Base-by-base conservation (phyloP, 768 basidiomycete genomes). In the Gelatoporia subvermispora region DNA sequence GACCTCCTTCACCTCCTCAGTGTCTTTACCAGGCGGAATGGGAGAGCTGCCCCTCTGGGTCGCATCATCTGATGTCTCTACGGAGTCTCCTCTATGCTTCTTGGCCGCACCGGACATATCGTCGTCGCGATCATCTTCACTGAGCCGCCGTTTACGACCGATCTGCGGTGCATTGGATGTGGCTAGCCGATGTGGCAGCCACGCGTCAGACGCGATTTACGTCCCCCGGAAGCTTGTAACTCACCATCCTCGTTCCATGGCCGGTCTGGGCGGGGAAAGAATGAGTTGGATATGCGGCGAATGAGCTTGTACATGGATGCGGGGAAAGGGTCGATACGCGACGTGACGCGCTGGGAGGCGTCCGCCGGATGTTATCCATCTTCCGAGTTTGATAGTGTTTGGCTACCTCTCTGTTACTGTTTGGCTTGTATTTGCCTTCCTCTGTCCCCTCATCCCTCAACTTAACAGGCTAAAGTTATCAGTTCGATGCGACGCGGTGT, bases 181-280 rank as follows among this genome's bases (percentile, higher is more conserved):
- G 23, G 84, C 86, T 89, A 58, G 31, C 40, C 43, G 41, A 24
- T 10, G 21, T 41, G 21, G 24, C 43, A 43, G 45, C 45, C 48
- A 45, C 51, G 52, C 42, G 50, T 53, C 51, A 51, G 48, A 44
- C 55, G 51, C 47, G 48, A 13, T 28, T 47, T 60, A 65, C 57
- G 45, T 44, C 35, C 48, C 50, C 48, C 20, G 41, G 43, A 51
- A 43, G 43, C 34, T 24, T 41, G 49, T 40, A 23, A 72, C 81
- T 72, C 58, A 85, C 85, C 81, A 62, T 89, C 85, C 47, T 88
- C 85, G 57, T 76, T 75, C 87, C 86, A 88, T 28, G 85, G 83
- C 50, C 84, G 73, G 65, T 88, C 86, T 21, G 81, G 76, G 45
- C 85, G 78, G 22, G 82, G 81, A 56, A 86, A 77, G 18, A 86